phyloP scores from a whole-genome alignment of 106 monocot genomes.

The Agapanthus africanus region DNA sequence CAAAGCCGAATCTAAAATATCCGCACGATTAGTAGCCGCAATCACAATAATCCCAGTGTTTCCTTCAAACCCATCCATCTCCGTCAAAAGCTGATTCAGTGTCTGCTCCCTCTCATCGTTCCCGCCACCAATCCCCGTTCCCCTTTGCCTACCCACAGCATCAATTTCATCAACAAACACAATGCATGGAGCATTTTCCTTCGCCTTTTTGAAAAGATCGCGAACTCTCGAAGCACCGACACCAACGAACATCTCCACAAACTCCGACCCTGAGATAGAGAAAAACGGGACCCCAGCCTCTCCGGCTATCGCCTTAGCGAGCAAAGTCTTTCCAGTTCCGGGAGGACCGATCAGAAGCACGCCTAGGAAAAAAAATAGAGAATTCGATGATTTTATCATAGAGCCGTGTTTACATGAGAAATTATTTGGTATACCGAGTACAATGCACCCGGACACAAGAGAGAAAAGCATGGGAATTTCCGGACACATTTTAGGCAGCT shows the following conservation, averaged over 20 bases:
- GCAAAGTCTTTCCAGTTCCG: slow-evolving; percentile 95
- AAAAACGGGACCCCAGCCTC: slow-evolving; percentile 98
- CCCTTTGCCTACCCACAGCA: slow-evolving; percentile 90
- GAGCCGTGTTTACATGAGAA: no score
- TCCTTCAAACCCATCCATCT: slow-evolving; percentile 98
- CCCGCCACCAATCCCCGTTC: slow-evolving; percentile 89
- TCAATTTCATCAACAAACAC: slow-evolving; percentile 99
- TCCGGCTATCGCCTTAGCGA: slow-evolving; percentile 98
- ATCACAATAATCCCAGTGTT: slow-evolving; percentile 89
- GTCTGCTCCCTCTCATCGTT: slow-evolving; percentile 96
- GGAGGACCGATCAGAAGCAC: slow-evolving; percentile 99
- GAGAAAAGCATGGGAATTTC: no score
- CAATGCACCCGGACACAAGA: no score
- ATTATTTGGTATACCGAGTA: no score
- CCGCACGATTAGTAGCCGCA: slow-evolving; percentile 92
- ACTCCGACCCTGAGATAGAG: slow-evolving; percentile 97
- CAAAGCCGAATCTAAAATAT: slow-evolving; percentile 92
- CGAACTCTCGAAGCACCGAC: slow-evolving; percentile 92
- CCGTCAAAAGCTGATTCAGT: slow-evolving; percentile 86
- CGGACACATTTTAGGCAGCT: no score
- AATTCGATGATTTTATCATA: no score
- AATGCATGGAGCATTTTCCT: slow-evolving; percentile 96
- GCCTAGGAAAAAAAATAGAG: no score
- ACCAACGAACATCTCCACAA: slow-evolving; percentile 99
- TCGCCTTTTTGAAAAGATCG: slow-evolving; percentile 94